phyloP scores from a whole-genome alignment of 2,329 filamentous ascomycete genomes.

The Monosporascus sp. region DNA sequence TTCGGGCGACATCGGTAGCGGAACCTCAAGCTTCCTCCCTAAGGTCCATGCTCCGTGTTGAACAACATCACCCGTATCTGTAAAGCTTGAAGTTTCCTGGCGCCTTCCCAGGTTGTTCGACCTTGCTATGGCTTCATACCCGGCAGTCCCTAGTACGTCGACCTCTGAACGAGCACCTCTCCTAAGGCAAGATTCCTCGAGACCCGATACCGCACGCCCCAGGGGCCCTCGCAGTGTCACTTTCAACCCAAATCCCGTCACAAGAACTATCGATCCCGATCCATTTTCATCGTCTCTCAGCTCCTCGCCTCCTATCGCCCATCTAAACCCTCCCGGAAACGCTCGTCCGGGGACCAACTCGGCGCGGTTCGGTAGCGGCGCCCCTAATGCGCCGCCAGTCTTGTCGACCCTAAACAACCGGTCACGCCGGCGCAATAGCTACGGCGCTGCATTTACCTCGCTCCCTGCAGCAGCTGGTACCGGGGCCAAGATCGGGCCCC shows the following conservation, averaged over 20 bases:
- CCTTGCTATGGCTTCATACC: constrained; percentile 19
- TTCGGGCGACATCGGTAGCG: too few relatives aligned
- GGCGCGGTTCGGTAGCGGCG: constrained; percentile 20
- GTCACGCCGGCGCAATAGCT: constrained; percentile 79
- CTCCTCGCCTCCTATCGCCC: constrained; percentile 17
- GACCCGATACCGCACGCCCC: constrained; percentile 30
- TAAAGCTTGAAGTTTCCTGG: background rate
- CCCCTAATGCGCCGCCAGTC: constrained; percentile 47
- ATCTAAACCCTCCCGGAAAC: constrained; percentile 29
- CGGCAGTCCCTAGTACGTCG: constrained; percentile 13
- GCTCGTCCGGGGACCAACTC: constrained; percentile 21
- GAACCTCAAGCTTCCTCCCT: too few relatives aligned
- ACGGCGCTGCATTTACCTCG: constrained; percentile 52
- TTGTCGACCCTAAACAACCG: constrained; percentile 82
- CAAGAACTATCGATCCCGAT: constrained; percentile 54
- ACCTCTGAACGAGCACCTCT: constrained; percentile 26
- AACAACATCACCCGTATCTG: background rate
- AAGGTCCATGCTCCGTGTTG: background rate
- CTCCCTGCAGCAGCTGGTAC: constrained; percentile 32
- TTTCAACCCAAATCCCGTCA: constrained; percentile 66
- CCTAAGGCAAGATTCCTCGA: constrained; percentile 21
- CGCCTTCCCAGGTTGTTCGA: background rate
- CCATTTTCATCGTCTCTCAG: constrained; percentile 23
- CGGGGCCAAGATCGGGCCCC: constrained; percentile 76
- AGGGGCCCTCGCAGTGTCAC: constrained; percentile 62